phyloP scores from a whole-genome alignment of 768 basidiomycete species.

The Boletus insuetus region DNA sequence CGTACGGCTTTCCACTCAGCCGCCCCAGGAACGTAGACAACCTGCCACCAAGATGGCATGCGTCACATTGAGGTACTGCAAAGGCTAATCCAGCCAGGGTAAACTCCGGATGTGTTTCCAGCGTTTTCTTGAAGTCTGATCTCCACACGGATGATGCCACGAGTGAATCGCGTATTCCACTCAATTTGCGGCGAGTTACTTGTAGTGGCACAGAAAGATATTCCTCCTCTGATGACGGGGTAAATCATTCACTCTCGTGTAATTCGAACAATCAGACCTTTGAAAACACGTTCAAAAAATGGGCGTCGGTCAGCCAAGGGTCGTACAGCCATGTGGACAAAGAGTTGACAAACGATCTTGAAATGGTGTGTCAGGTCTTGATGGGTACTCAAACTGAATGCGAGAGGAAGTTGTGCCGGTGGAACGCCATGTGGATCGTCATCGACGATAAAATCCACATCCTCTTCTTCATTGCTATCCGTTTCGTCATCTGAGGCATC shows the following conservation, averaged over 20 bases:
- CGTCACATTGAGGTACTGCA: conserved; percentile 69
- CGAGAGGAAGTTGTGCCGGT: conserved; percentile 55
- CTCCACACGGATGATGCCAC: conserved; percentile 87
- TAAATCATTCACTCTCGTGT: background rate
- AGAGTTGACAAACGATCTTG: conserved; percentile 85
- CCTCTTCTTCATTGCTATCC: conserved; percentile 18
- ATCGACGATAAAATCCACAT: conserved; percentile 56
- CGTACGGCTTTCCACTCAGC: conserved; percentile 68
- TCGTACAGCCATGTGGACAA: conserved; percentile 76
- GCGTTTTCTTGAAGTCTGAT: conserved; percentile 57
- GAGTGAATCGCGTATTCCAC: conserved; percentile 67
- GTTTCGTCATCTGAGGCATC: conserved; percentile 36
- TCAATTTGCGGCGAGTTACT: conserved; percentile 65
- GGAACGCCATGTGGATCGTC: conserved; percentile 48
- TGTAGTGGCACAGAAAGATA: conserved; percentile 75
- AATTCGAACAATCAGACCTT: conserved; percentile 36
- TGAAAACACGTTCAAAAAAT: conserved; percentile 53
- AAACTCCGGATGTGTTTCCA: conserved; percentile 70
- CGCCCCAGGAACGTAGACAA: conserved; percentile 61
- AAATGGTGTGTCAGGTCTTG: conserved; percentile 77
- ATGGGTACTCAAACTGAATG: conserved; percentile 79
- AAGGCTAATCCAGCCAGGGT: conserved; percentile 51
- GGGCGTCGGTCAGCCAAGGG: conserved; percentile 46
- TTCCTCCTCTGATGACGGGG: conserved; percentile 44
- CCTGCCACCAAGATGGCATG: conserved; percentile 74